Conservation (phyloP, 2,329 filamentous ascomycete species). For the Onygenales sp. region DNA sequence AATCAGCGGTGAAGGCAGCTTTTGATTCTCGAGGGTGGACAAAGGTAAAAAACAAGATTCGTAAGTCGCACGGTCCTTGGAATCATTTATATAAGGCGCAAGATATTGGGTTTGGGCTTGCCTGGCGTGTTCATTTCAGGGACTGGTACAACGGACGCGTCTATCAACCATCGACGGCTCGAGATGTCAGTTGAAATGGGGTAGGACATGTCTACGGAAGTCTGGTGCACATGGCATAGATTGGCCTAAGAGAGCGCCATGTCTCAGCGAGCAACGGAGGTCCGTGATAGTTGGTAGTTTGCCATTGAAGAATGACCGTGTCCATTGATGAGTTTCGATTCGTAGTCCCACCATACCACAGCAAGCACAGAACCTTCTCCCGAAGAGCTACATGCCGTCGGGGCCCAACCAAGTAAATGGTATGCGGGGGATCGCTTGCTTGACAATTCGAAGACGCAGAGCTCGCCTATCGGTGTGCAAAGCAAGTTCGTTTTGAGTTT, state of each 20-base stretch:
- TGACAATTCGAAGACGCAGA: background rate
- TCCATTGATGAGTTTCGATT: too few relatives aligned
- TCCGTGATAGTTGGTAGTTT: too few relatives aligned
- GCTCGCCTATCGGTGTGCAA: background rate
- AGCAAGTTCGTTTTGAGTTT: background rate
- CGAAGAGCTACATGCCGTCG: too few relatives aligned
- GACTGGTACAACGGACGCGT: conserved; percentile 1
- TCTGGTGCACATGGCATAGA: too few relatives aligned
- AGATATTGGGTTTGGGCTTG: background rate
- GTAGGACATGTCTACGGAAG: background rate
- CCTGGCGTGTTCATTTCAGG: background rate
- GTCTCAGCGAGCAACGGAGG: too few relatives aligned
- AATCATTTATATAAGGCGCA: background rate
- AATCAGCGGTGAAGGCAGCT: background rate
- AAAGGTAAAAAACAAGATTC: conserved; percentile 1
- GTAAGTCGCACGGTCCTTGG: background rate
- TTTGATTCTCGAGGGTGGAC: background rate
- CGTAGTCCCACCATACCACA: too few relatives aligned
- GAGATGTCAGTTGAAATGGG: background rate
- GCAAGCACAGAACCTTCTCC: too few relatives aligned
- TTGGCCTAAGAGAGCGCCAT: too few relatives aligned
- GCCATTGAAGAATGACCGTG: too few relatives aligned
- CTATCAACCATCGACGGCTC: background rate
- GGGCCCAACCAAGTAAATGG: too few relatives aligned
- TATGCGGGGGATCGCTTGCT: too few relatives aligned